Evolutionary conservation across 805 yeast species (phyloP).

Genomic region (Novakomyces olei): DNA sequence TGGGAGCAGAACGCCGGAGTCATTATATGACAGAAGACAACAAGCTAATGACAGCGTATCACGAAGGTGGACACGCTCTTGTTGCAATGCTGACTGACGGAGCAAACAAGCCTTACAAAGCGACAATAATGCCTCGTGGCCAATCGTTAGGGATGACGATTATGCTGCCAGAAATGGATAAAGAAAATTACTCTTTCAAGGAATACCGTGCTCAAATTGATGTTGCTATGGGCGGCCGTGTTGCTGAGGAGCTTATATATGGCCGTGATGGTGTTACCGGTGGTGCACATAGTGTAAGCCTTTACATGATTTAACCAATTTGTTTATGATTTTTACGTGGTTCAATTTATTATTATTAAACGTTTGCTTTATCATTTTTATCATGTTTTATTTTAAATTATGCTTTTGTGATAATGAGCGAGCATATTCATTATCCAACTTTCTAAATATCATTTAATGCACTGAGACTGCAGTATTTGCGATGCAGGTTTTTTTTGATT

Average conservation of each 20-base stretch:
- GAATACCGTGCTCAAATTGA: constrained; percentile 84
- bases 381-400: too few species aligned
- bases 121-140: constrained; percentile 92
- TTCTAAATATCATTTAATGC: too few species aligned
- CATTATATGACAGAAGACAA: constrained; percentile 96
- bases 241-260: constrained; percentile 82
- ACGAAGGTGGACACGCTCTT: constrained; percentile 98
- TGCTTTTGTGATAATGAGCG: too few species aligned
- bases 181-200: constrained; percentile 70
- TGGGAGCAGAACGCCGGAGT: constrained; percentile 95
- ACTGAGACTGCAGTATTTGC: too few species aligned
- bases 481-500: too few species aligned
- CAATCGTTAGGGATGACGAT: constrained; percentile 90
- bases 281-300: constrained; percentile 85
- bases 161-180: constrained; percentile 96
- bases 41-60: constrained; percentile 84
- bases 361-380: too few species aligned
- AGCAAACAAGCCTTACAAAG: constrained; percentile 88
- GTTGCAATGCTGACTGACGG: constrained; percentile 90
- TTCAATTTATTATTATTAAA: too few species aligned
- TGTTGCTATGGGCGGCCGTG: constrained; percentile 97
- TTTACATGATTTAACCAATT: too few species aligned
- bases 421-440: too few species aligned
- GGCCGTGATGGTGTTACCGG: constrained; percentile 85
- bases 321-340: too few species aligned